Conservation (phyloP, 2,329 filamentous ascomycete genomes). For the Microdochium nivale region DNA sequence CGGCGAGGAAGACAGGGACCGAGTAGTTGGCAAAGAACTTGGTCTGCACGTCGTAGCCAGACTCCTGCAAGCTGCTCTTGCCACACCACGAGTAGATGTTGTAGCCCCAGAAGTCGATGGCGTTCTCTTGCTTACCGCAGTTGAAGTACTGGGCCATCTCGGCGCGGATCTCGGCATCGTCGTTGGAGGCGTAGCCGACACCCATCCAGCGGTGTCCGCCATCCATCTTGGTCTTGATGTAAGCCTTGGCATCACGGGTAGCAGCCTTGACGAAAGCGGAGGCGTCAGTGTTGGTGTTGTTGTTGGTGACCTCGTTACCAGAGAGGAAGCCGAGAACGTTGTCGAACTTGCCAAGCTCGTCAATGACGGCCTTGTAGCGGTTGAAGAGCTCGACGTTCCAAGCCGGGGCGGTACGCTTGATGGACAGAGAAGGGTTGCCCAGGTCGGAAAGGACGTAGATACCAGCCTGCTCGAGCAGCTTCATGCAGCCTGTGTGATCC, state of each 20-base stretch:
- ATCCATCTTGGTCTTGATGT: constrained; percentile 55
- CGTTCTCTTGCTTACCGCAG: constrained; percentile 49
- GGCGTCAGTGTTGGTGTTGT: constrained; percentile 62
- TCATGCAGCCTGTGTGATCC: constrained; percentile 65
- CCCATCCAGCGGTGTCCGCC: constrained; percentile 57
- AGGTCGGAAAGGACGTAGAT: constrained; percentile 75
- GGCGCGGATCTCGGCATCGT: constrained; percentile 62
- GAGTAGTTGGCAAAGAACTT: constrained; percentile 65
- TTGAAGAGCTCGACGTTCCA: constrained; percentile 63
- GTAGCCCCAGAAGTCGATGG: constrained; percentile 80
- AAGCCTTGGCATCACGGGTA: constrained; percentile 70
- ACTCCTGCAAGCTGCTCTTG: constrained; percentile 52
- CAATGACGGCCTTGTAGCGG: constrained; percentile 64
- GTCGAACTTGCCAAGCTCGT: constrained; percentile 58
- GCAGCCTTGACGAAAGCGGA: constrained; percentile 76
- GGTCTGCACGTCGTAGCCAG: constrained; percentile 63
- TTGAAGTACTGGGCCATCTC: constrained; percentile 69
- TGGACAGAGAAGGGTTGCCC: constrained; percentile 60
- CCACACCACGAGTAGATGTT: constrained; percentile 88
- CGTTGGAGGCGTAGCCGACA: constrained; percentile 74
- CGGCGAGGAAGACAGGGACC: constrained; percentile 73
- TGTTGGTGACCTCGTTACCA: constrained; percentile 74
- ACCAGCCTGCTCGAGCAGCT: constrained; percentile 56
- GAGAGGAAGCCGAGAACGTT: constrained; percentile 79
- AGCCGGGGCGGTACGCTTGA: constrained; percentile 56